Evolutionary conservation across 176 grass and related monocot species (phyloP).

Genomic region (Chloris gayana): DNA sequence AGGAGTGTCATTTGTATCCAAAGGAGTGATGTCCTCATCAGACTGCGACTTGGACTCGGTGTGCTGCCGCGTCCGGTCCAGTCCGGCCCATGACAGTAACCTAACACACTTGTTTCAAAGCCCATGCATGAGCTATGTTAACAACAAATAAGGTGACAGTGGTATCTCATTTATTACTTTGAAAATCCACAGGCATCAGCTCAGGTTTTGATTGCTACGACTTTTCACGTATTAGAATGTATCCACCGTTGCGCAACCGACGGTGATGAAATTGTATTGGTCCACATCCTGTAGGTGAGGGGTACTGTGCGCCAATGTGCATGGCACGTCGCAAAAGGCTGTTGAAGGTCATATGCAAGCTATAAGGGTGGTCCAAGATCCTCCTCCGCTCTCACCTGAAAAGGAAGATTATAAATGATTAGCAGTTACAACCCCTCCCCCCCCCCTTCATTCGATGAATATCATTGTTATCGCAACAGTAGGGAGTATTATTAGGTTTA

Average conservation of each 20-base stretch:
- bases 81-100: no score
- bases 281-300: background rate
- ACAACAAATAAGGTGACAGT: background rate
- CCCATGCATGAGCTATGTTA: background rate
- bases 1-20: no score
- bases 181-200: background rate
- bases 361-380: background rate
- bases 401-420: background rate
- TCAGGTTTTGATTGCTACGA: background rate
- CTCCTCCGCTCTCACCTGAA: background rate
- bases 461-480: background rate
- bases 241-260: conserved; percentile 11
- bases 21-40: no score
- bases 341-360: background rate
- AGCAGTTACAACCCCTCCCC: no score
- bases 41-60: no score
- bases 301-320: background rate
- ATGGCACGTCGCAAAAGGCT: background rate
- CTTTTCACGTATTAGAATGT: background rate
- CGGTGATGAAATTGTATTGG: background rate
- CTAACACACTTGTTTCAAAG: background rate
- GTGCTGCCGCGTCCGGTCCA: no score
- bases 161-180: background rate
- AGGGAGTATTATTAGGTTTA: no score
- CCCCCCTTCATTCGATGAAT: no score